These are phyloP conservation scores for Acorus calamus DNA, from an alignment of 106 monocot genomes.

Conservation along the genomic window DNA sequence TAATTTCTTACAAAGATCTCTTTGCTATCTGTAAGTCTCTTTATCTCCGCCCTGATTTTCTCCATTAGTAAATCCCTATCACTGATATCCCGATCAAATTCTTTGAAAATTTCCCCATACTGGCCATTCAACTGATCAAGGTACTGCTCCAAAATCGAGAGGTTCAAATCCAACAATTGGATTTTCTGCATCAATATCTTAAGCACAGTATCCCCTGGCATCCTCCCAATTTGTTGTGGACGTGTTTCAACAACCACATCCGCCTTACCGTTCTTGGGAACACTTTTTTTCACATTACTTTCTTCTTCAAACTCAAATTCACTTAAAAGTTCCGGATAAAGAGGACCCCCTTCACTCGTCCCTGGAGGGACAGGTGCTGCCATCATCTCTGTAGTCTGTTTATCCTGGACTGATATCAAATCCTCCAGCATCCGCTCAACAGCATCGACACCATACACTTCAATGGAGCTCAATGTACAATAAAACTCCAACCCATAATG, in stretches of 20 bases:
- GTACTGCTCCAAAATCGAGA: conserved; percentile 72
- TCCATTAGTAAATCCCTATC: conserved; percentile 38
- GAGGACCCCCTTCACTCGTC: conserved; percentile 18
- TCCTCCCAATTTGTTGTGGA: conserved; percentile 51
- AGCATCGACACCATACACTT: conserved; percentile 92
- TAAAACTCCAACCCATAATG: conserved; percentile 91
- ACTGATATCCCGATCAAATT: conserved; percentile 66
- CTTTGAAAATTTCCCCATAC: conserved; percentile 73
- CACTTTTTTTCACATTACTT: conserved; percentile 18
- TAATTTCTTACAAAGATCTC: conserved; percentile 39
- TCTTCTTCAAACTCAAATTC: conserved; percentile 26
- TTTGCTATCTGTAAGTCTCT: conserved; percentile 40
- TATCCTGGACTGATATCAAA: conserved; percentile 54
- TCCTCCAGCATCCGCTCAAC: conserved; percentile 91
- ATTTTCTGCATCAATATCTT: conserved; percentile 91
- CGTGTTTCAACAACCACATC: conserved; percentile 32
- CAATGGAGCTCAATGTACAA: conserved; percentile 66
- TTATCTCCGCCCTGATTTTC: conserved; percentile 39
- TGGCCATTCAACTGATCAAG: conserved; percentile 68
- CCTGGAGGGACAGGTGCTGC: conserved; percentile 13
- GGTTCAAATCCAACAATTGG: conserved; percentile 64
- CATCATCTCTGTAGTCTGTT: conserved; percentile 15
- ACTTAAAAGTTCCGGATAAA: conserved; percentile 6
- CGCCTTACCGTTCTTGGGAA: conserved; percentile 9
- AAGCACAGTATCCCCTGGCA: conserved; percentile 82